Evolutionary conservation across 78 protist genomes (phyloP), one percentile per base, ranked within the genome.

Genomic region (Chrysochromulina parva): DNA sequence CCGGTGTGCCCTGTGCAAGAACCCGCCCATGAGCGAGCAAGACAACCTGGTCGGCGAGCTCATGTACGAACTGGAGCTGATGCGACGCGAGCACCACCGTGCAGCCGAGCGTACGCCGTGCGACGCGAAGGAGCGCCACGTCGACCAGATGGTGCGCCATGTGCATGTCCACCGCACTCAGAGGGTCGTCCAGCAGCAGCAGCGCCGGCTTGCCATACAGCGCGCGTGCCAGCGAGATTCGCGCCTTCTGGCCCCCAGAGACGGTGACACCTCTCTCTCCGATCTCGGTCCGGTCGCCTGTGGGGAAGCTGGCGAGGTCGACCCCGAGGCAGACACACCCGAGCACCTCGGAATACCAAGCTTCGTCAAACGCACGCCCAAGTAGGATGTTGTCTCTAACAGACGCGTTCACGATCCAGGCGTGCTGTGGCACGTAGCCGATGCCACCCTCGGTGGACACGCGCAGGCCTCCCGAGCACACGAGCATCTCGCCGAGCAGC

Each of bases 211-310:
- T 28, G 67, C 89, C 47, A 88, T 96, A 96, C 76, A 95, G 53
- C 14, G 97, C 96, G n/a, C 98, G 92, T 0, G 97, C 96, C 38
- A 96, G 74, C 20, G 92, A 13, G 69, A 95, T 14, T 24, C 66
- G 82, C 96, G 14, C 66, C 85, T 62, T 47, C 57, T 96, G 97
- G 7, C 97, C 97, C 28, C 97, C 97, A 5, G 93, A 84, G 38
- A 96, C 74, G 52, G 82, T 96, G 62, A 94, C 92, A 93, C 47
- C 89, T 53, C 91, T 53, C 82, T 74, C 82, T 17, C 82, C 82
- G 3, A 74, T 74, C n/a, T 17, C 24, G n/a, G 55, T 74, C 74
- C 9, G 13, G 55, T 11, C 86, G 3, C 90, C 86, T 6, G 5
- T 50, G 7, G 90, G 96, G 17, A 94, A 59, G n/a, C 13, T 3